Percentiles rank a stretch among this genome's conserved stretches.
Evolutionary conservation across 495 filamentous ascomycete genomes (phyloP).

Genomic region (Xylaria sp.): DNA sequence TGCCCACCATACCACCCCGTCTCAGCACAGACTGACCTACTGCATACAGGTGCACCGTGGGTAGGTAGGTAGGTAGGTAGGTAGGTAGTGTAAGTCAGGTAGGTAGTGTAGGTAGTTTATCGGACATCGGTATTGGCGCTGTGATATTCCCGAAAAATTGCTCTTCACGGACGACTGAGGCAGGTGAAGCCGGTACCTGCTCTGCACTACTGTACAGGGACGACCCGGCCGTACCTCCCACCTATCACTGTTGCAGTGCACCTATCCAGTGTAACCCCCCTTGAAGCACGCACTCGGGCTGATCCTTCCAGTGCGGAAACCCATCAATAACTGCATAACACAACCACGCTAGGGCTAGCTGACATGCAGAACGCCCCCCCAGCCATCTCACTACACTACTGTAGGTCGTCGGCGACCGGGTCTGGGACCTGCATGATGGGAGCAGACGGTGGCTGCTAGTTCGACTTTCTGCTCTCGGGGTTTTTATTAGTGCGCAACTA

Average conservation of each 20-base stretch:
- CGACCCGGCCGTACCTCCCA: too few relatives aligned
- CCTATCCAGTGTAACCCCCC: not conserved
- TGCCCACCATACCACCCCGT: not conserved
- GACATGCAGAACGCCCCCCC: not conserved
- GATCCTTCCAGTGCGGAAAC: not conserved
- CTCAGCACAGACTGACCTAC: not conserved
- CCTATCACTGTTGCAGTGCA: too few relatives aligned
- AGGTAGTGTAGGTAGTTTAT: too few relatives aligned
- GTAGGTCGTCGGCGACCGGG: conserved; percentile 1
- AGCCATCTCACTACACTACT: not conserved
- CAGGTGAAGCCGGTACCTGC: not conserved
- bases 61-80: too few relatives aligned
- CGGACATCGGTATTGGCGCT: conserved; percentile 6
- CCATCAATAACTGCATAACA: conserved; percentile 14
- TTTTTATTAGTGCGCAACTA: not conserved
- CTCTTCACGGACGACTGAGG: conserved; percentile 1
- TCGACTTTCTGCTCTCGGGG: not conserved
- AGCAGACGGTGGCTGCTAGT: not conserved
- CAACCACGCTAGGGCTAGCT: conserved; percentile 14
- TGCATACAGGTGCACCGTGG: not conserved
- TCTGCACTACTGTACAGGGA: too few relatives aligned
- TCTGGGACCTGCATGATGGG: conserved; percentile 10
- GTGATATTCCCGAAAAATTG: conserved; percentile 4
- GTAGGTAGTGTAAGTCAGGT: too few relatives aligned
- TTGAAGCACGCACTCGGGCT: too few relatives aligned